These are phyloP conservation scores for Eucalyptus lansdowneana DNA, from an alignment of 345 rosid genomes.

Conservation along the genomic window DNA sequence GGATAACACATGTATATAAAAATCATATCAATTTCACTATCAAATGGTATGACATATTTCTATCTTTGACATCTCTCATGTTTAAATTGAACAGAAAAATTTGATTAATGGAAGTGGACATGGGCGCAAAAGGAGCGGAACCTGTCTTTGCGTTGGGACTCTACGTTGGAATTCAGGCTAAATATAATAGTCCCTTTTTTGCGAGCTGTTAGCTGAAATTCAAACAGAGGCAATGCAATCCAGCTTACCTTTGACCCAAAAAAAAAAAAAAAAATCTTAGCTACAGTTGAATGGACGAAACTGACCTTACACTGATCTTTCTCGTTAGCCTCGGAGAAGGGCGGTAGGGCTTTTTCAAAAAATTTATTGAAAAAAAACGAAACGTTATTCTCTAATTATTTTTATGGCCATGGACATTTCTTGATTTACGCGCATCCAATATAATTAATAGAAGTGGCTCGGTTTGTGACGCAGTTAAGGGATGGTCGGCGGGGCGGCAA, in stretches of 20 bases:
- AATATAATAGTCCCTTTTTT: background rate
- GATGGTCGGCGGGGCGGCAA: background rate
- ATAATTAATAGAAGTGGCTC: background rate
- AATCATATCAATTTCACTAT: background rate
- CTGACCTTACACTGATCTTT: background rate
- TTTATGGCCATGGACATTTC: background rate
- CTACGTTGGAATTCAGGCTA: background rate
- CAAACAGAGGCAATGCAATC: background rate
- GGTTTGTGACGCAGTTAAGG: background rate
- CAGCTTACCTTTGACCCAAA: background rate
- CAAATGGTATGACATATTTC: background rate
- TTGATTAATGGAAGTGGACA: background rate
- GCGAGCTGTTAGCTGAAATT: background rate
- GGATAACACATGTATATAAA: background rate
- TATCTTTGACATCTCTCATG: fast-evolving
- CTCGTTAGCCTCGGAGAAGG: background rate
- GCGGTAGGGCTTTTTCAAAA: background rate
- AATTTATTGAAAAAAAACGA: background rate
- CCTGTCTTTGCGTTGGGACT: background rate
- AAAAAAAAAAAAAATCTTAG: background rate
- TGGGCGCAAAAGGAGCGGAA: background rate
- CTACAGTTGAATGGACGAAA: background rate
- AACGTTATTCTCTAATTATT: background rate
- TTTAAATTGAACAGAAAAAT: background rate
- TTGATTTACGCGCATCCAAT: background rate